phyloP scores from a whole-genome alignment of 805 yeast genomes.

The Jamesozyma jinghongensis region DNA sequence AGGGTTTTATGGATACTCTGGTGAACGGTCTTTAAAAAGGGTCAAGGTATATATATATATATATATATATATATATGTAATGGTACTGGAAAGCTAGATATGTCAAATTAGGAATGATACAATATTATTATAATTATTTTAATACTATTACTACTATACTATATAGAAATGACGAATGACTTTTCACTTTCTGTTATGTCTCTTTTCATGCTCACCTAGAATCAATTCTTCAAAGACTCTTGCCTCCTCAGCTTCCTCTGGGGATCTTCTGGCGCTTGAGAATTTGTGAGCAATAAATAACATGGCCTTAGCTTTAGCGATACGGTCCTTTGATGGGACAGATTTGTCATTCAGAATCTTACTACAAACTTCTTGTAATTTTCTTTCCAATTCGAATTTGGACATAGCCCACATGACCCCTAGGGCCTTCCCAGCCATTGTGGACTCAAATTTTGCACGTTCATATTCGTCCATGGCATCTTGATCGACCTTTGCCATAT shows the following conservation, averaged over 20 bases:
- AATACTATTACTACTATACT: no score
- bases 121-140: no score
- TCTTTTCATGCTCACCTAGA: constrained; percentile 60
- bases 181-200: no score
- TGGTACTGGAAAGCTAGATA: no score
- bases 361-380: constrained; percentile 77
- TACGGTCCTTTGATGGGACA: constrained; percentile 51
- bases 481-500: constrained; percentile 61
- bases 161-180: no score
- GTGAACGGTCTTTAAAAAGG: no score
- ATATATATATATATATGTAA: no score
- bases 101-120: no score
- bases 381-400: constrained; percentile 71
- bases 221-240: constrained; percentile 84
- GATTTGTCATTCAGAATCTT: constrained; percentile 60
- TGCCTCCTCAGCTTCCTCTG: constrained; percentile 90
- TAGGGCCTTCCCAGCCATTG: constrained; percentile 77
- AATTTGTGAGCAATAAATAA: constrained; percentile 63
- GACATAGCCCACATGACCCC: constrained; percentile 96
- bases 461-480: constrained; percentile 49
- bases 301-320: constrained; percentile 73
- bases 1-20: no score
- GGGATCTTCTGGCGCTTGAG: constrained; percentile 56
- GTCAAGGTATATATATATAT: no score
- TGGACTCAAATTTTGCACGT: constrained; percentile 69